Conservation (phyloP, 768 basidiomycete species). For the Amanita jacksonii region DNA sequence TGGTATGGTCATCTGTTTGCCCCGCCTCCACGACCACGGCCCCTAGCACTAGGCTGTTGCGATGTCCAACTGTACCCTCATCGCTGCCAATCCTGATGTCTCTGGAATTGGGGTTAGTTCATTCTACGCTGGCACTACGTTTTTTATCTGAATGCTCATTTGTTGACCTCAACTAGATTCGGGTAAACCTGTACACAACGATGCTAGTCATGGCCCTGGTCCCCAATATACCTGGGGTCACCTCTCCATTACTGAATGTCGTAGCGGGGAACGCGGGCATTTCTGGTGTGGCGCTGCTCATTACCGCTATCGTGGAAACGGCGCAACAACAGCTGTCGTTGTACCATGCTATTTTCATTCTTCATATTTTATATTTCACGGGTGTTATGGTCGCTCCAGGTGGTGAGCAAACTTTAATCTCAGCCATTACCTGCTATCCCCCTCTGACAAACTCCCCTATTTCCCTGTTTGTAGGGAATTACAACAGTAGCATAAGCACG, state of each 20-base stretch:
- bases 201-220: conserved; percentile 9
- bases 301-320: conserved; percentile 11
- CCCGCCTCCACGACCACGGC: no score
- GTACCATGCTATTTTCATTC: conserved; percentile 13
- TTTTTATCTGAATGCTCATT: background rate
- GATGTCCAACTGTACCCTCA: no score
- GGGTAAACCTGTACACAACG: conserved; percentile 12
- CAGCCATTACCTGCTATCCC: background rate
- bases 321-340: conserved; percentile 9
- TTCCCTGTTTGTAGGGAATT: background rate
- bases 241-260: conserved; percentile 9
- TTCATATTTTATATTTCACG: conserved; percentile 11
- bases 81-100: conserved; percentile 3
- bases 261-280: conserved; percentile 9
- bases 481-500: background rate
- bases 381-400: conserved; percentile 10
- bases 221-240: conserved; percentile 7
- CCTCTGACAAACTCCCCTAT: no score
- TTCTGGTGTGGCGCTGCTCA: conserved; percentile 9
- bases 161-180: conserved; percentile 4
- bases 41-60: no score
- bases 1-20: no score
- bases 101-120: conserved; percentile 9
- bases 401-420: conserved; percentile 2
- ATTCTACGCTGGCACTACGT: background rate